A percentile compares a stretch with the other conserved stretches of the same genome.
Evolutionary conservation across 108 stramenopile genomes (phyloP).

Genomic region (Asterionellopsis glacialis): DNA sequence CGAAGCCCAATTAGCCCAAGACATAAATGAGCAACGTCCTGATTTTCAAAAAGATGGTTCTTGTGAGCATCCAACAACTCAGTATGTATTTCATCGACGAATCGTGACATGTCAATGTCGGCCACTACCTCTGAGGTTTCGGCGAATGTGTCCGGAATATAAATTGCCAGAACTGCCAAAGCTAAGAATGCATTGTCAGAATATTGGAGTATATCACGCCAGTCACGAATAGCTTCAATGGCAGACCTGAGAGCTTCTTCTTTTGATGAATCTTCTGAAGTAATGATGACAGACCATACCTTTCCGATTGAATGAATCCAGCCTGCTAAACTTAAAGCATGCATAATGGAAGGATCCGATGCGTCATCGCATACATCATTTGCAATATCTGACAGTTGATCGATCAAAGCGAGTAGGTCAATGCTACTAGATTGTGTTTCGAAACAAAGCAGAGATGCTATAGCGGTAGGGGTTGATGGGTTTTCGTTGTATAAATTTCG

Average conservation of each 20-base stretch:
- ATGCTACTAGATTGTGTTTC: constrained; percentile 15
- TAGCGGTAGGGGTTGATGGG: constrained; percentile 26
- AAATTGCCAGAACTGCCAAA: constrained; percentile 17
- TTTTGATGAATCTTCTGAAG: background rate
- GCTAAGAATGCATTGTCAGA: constrained; percentile 31
- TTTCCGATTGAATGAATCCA: constrained; percentile 28
- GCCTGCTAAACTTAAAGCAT: constrained; percentile 29
- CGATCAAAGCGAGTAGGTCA: background rate
- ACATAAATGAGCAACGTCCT: constrained; percentile 27
- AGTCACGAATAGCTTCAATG: constrained; percentile 16
- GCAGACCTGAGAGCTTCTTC: background rate
- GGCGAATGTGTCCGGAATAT: constrained; percentile 26
- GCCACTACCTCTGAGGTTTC: background rate
- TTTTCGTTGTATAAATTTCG: constrained; percentile 33
- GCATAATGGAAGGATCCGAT: constrained; percentile 21
- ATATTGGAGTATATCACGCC: constrained; percentile 18
- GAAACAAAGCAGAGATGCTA: constrained; percentile 41
- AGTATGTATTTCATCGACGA: constrained; percentile 26
- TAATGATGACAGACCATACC: background rate
- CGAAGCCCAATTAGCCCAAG: constrained; percentile 31
- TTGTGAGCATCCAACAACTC: constrained; percentile 26
- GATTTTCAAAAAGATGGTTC: constrained; percentile 18
- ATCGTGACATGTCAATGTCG: constrained; percentile 1
- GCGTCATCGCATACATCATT: constrained; percentile 21
- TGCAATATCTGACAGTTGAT: constrained; percentile 17